Base-by-base conservation (phyloP, 352 stramenopile species). In the Phytophthora hibernalis region DNA sequence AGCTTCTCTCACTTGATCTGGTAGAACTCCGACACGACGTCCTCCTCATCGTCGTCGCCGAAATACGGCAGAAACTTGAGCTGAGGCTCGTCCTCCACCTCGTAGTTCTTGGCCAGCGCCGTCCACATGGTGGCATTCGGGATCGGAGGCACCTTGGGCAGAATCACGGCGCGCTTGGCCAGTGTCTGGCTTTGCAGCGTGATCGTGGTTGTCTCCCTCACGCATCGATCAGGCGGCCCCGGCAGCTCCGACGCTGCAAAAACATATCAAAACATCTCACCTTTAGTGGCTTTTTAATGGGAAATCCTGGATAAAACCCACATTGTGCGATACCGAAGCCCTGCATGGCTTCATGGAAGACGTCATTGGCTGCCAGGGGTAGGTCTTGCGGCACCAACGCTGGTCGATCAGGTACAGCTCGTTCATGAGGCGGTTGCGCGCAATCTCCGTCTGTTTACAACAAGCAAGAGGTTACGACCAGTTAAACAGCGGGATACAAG, bases 61-160 rank as follows among this genome's bases (percentile, higher is more conserved):
- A 90, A 90, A 64, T 90, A 90, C 37, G 82, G 83, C 45, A 89
- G 54, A 61, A 76, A 86, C 54, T 85, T 83, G 52, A 92, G 80
- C 53, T 92, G 72, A 16, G 83, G 83, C 65, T 98, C 83, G 70
- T 98, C 93, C 38, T 96, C 88, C 15, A 92, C 84, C 26, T 85
- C 72, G 65, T 91, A 95, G 54, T 95, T 95, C 40, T 90, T 94
- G 20, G 79, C 83, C 26, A 97, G 64, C 9, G 80, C 82, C 31
- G 85, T 94, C 85, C 85, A 94, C 85, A 91, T 92, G 24, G 78
- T 91, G 10, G 76, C 70, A 20, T 67, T 82, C n/a, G 83, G 83
- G 37, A 76, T 79, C 3, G 72, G 60, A 7, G 75, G 79, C 3
- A 92, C 62, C 33, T 71, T 70, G 15, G 83, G 83, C 42, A 94